Evolutionary conservation across 2,329 filamentous ascomycete species (phyloP), one percentile per base, ranked within the genome.

Genomic region (Lachnellula hyalina): DNA sequence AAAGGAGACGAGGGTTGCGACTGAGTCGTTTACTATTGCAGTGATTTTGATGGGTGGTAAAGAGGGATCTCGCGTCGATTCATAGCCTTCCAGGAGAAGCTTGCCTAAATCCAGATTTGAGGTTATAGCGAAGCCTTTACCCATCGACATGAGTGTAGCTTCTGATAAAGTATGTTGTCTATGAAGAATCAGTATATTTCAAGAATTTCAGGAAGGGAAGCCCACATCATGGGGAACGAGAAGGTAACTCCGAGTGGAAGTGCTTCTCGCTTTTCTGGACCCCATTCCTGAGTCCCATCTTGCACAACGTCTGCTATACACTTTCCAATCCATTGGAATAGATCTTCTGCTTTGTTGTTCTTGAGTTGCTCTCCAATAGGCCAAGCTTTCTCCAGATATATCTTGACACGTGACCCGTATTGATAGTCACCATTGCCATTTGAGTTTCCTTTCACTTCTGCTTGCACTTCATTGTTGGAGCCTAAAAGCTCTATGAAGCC

Each of bases 261-360:
- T 51, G 77, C 74, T 28, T 74, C 69, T 42, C 54, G 54, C 6
- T 63, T 44, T 56, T 74, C 70, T 47, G 59, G 70, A 40, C 72
- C 66, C 44, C 83, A 69, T 36, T 66, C 63, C 4, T 74, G 64
- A 57, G 77, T 75, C 7, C 80, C 83, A 57, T 84, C 79, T 34
- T 73, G 74, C 15, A 93, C 84, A 3, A 92, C 87, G 57, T 86
- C 77, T 14, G 86, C 86, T 62, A 94, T 89, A 65, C 86, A 88
- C 63, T 81, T 76, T 25, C 89, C 89, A 61, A 94, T 89, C 89
- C 89, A 94, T n/a, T 78, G 72, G 69, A 94, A 94, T 2, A 93
- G 74, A 54, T 85, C 83, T 54, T 90, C 84, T 1, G 86, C 83
- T 59, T 91, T 85, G 62, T 90, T 83, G 69, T 81, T 82, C 67